phyloP scores from a whole-genome alignment of 106 monocot species.

The Hemerocallis citrina region DNA sequence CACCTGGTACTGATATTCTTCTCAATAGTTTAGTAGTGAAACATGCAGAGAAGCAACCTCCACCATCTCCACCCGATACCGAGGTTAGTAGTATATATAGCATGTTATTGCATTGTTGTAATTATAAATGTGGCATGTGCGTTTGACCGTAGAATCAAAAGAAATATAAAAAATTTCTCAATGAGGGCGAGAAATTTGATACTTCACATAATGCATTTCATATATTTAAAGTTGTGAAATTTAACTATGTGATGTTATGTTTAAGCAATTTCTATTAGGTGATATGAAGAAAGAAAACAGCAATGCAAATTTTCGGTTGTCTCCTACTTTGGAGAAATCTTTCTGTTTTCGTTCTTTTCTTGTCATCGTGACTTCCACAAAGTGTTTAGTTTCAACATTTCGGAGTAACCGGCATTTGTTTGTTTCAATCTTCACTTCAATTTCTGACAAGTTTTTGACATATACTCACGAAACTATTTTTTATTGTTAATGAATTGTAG shows the following conservation, averaged over 20 bases:
- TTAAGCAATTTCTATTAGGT: constrained; percentile 24
- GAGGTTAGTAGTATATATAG: constrained; percentile 38
- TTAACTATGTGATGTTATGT: constrained; percentile 24
- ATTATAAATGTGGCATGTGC: too few relatives aligned
- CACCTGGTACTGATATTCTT: constrained; percentile 67
- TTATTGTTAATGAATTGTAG: neutral
- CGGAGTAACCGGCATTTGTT: too few relatives aligned
- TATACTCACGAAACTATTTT: too few relatives aligned
- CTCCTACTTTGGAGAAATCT: too few relatives aligned
- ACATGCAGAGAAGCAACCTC: constrained; percentile 51
- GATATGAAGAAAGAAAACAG: too few relatives aligned
- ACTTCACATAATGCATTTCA: constrained; percentile 24
- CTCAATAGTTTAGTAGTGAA: constrained; percentile 68
- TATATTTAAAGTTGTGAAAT: constrained; percentile 52
- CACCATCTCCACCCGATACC: constrained; percentile 50
- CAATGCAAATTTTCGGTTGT: too few relatives aligned
- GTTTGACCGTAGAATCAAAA: too few relatives aligned
- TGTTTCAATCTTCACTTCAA: too few relatives aligned
- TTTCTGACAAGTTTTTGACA: too few relatives aligned
- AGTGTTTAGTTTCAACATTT: neutral
- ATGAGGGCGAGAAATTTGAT: neutral
- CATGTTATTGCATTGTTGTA: neutral
- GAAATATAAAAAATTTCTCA: neutral
- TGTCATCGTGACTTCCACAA: too few relatives aligned
- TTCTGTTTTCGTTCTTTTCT: too few relatives aligned